Percentiles rank a stretch among this genome's conserved stretches.
phyloP scores from a whole-genome alignment of 2,329 filamentous ascomycete genomes.

The Claviceps paspali region DNA sequence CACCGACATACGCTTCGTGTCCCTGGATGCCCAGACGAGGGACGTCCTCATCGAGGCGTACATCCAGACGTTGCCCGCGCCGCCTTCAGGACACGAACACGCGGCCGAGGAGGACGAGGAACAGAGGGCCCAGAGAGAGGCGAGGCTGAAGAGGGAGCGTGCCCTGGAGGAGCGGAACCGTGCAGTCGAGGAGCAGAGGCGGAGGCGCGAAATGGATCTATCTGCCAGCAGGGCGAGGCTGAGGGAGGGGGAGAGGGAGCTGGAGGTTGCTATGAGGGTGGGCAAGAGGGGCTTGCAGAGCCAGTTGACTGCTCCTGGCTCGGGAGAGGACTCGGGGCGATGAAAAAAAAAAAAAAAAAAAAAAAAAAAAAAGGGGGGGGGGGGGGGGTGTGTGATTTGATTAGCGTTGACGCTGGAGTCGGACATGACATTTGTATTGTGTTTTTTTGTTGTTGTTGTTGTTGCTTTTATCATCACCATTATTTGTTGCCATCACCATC shows the following conservation, averaged over 20 bases:
- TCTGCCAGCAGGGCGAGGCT: slow-evolving; percentile 45
- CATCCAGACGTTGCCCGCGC: slow-evolving; percentile 46
- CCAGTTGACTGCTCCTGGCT: slow-evolving; percentile 30
- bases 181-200: slow-evolving; percentile 47
- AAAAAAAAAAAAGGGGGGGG: not conserved
- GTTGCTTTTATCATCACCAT: no score
- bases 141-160: slow-evolving; percentile 43
- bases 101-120: slow-evolving; percentile 36
- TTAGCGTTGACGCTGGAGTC: no score
- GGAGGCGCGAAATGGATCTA: slow-evolving; percentile 41
- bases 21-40: slow-evolving; percentile 43
- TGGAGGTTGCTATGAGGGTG: slow-evolving; percentile 54
- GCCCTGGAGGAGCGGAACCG: slow-evolving; percentile 51
- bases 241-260: slow-evolving; percentile 50
- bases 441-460: no score
- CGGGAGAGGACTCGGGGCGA: slow-evolving; percentile 13
- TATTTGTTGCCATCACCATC: no score
- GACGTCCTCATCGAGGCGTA: slow-evolving; percentile 52
- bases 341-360: not conserved
- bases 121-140: slow-evolving; percentile 31
- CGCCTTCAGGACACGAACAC: slow-evolving; percentile 29
- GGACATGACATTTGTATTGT: no score
- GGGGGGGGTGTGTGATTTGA: no score
- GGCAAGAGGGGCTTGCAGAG: slow-evolving; percentile 50
- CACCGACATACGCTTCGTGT: slow-evolving; percentile 54